Conservation (phyloP, 1,284 basidiomycete species). For the Earliella scabrosa region DNA sequence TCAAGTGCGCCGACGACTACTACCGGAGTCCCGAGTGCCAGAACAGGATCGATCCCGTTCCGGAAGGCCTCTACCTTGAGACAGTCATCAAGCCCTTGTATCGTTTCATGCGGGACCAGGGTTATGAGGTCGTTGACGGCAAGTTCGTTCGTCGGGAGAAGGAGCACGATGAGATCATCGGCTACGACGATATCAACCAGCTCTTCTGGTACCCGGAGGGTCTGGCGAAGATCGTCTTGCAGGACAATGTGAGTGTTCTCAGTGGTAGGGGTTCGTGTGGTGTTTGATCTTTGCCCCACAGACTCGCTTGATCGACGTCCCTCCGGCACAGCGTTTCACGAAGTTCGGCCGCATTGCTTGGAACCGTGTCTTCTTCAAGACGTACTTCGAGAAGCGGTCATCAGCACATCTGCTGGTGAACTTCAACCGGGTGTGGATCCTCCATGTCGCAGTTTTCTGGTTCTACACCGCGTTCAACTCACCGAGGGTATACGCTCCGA, state of each 20-base stretch:
- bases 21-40: constrained; percentile 99
- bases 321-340: constrained; percentile 91
- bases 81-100: constrained; percentile 95
- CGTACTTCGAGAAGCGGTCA: constrained; percentile 95
- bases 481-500: constrained; percentile 87
- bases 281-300: constrained; percentile 32
- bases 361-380: constrained; percentile 95
- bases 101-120: constrained; percentile 96
- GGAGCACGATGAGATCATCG: constrained; percentile 96
- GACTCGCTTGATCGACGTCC: constrained; percentile 88
- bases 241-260: constrained; percentile 70
- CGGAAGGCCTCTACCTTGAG: constrained; percentile 93
- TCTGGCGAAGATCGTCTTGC: constrained; percentile 88
- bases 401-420: constrained; percentile 91
- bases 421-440: constrained; percentile 97
- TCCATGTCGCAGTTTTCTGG: constrained; percentile 90
- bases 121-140: constrained; percentile 94
- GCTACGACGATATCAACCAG: constrained; percentile 99
- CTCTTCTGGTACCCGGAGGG: constrained; percentile 99
- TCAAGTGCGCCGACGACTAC: constrained; percentile 99
- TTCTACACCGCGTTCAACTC: constrained; percentile 97
- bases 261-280: not conserved
- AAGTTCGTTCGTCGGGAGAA: constrained; percentile 94
- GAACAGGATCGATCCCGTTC: constrained; percentile 91
- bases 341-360: constrained; percentile 91